Conservation (phyloP, 257 asterid genomes). For the Solanum appendiculatum region DNA sequence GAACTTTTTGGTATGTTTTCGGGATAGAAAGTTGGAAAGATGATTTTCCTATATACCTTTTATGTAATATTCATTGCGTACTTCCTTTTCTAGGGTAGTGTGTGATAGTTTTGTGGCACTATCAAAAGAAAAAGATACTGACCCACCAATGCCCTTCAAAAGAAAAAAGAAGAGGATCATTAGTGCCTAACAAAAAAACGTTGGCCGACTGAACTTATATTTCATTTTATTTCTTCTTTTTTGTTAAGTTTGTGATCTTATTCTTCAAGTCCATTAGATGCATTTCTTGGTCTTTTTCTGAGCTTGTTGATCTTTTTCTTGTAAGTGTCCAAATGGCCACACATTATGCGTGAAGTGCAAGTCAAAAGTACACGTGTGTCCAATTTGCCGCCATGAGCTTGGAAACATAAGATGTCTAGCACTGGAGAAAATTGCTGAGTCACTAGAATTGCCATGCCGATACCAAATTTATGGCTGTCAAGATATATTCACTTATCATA, state of each 20-base stretch:
- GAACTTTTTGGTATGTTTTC: neutral
- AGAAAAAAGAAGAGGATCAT: neutral
- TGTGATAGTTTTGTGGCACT: neutral
- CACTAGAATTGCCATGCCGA: conserved; percentile 31
- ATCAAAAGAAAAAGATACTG: neutral
- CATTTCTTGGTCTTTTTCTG: neutral
- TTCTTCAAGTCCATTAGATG: neutral
- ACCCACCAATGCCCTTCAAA: neutral
- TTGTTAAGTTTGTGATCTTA: neutral
- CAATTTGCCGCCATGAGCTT: conserved; percentile 35
- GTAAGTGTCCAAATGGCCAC: conserved; percentile 32
- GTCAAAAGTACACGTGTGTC: conserved; percentile 20
- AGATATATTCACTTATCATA: conserved; percentile 23
- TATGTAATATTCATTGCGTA: neutral
- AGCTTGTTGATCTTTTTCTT: neutral
- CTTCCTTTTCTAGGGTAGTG: neutral
- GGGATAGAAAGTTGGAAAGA: neutral
- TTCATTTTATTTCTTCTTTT: neutral
- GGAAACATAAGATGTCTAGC: conserved; percentile 41
- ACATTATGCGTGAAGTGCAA: conserved; percentile 24
- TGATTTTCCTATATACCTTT: neutral
- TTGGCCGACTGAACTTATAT: neutral
- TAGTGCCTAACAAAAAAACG: neutral
- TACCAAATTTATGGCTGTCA: conserved; percentile 27
- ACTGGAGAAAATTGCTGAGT: conserved; percentile 35